Base-by-base conservation (phyloP, 2,329 filamentous ascomycete species). In the Botrytis porri region DNA sequence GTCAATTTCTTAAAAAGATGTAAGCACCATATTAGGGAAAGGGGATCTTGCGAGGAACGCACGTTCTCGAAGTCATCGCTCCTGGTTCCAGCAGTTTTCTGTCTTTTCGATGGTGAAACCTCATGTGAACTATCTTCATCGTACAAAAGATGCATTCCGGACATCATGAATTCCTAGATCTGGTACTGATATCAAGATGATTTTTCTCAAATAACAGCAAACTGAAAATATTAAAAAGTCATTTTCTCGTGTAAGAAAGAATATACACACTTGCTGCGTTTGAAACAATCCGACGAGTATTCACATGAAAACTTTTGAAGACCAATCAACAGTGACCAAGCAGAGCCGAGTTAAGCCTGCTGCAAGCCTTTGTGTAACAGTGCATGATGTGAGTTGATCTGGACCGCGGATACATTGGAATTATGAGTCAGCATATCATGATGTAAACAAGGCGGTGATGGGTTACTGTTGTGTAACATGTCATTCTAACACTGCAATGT, bases 271-370 rank as follows among this genome's bases (percentile, higher is more conserved):
- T 25, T 51, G n/a, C 3, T 20, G 25, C 10, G 25, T 22, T 45
- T 57, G n/a, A 67, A 57, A 57, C 45, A 32, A 10, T 6, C 37
- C 18, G 10, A 20, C 10, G 37, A 37, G 16, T 69, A 4, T 69
- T 18, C 18, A 37, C 48, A 69, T 39, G 35, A n/a, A 25, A 41
- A n/a, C 12, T 18, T 57, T 25, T 9, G 6, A 18, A 29, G 35
- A 22, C 65, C 65, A 57, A 69, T 69, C 65, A 57, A 16, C 4
- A 32, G 32, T 3, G 5, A 6, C 37, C 48, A 18, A 41, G 37
- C 4, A 67, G 65, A 41, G 65, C 65, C 48, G 35, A 57, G 64
- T 67, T 67, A 4, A 57, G 48, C 65, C 35, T 29, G 37, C 65
- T 25, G n/a, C 65, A 41, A 41, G 16, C 35, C 48, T 69, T 69